Base-by-base conservation (phyloP, 257 asterid species). In the Salvia rosmarinus region DNA sequence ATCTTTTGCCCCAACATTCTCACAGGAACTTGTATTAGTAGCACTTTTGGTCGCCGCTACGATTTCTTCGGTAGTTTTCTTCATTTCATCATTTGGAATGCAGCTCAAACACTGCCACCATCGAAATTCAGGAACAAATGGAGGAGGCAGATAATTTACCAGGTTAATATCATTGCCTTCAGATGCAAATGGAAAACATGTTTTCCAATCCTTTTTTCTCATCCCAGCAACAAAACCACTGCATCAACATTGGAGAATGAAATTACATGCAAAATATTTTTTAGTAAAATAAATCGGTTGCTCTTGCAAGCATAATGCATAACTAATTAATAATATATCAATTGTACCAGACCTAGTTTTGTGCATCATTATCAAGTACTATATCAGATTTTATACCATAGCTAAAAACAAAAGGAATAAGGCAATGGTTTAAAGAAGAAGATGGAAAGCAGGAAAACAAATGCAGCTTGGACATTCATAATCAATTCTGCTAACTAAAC, bases 61-160 rank as follows among this genome's bases (percentile, higher is more conserved):
- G 58, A 34, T 57, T 42, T 70, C 82, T 44, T 64, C 19, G 14
- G 78, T 11, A 50, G 10, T 44, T 52, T 72, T 85, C 79, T 71
- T 59, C 1, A 32, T n/a, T 56, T 58, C 64, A 34, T 62, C 64
- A 25, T 82, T 81, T 8, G 61, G 69, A 43, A 72, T 34, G 72
- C 96, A 85, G 71, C 73, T 69, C 7, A 79, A 56, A 70, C 90
- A 90, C 72, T 83, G 87, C 96, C 96, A 91, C 88, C 86, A 86
- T 64, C 84, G 86, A 81, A 73, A 86, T 46, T 57, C 82, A n/a
- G 95, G 95, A 47, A 80, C 80, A 14, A 46, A 39, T 55, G 86
- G 23, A 1, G 88, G 84, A 67, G 90, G 88, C 56, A 91, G 85
- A 65, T 74, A 66, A 46, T 64, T 78, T 64, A 47, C 75, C 13